Evolutionary conservation across 2,329 filamentous ascomycete genomes (phyloP).

Genomic region (Phialemonium atrogriseum): DNA sequence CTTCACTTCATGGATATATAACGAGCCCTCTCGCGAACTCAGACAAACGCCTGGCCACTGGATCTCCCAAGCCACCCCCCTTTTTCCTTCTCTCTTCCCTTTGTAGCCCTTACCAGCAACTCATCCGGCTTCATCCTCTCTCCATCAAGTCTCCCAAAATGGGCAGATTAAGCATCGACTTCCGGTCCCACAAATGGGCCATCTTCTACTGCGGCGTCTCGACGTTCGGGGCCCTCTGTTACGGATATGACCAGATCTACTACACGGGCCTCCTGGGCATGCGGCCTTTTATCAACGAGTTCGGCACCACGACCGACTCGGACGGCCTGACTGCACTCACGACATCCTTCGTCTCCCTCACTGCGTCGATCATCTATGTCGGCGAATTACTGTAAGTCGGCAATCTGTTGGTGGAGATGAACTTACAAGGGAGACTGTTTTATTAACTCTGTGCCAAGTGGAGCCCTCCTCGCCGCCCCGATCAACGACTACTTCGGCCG

Average conservation of each 20-base stretch:
- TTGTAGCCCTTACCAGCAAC: too few species aligned
- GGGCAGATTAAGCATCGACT: constrained; percentile 9
- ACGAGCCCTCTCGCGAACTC: too few species aligned
- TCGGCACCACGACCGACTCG: constrained; percentile 12
- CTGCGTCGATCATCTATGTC: constrained; percentile 28
- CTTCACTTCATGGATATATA: too few species aligned
- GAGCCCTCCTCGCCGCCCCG: constrained; percentile 23
- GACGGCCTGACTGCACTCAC: constrained; percentile 13
- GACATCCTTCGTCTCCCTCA: constrained; percentile 22
- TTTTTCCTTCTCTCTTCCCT: too few species aligned
- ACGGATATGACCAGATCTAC: constrained; percentile 16
- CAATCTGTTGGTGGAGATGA: too few species aligned
- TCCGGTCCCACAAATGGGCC: constrained; percentile 10
- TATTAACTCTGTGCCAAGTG: too few species aligned
- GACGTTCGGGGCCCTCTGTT: constrained; percentile 14
- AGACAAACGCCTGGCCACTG: too few species aligned
- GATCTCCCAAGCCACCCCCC: too few species aligned
- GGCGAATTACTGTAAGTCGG: constrained; percentile 29
- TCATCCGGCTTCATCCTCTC: too few species aligned
- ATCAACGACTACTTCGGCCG: constrained; percentile 27
- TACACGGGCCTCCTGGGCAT: constrained; percentile 18
- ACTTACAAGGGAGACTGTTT: too few species aligned
- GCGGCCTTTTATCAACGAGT: constrained; percentile 18
- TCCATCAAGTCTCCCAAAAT: constrained; percentile 2
- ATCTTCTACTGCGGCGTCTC: constrained; percentile 18